Percentiles rank a stretch among this genome's conserved stretches.
phyloP scores from a whole-genome alignment of 176 grass and related monocot species.

The Carex parvula region DNA sequence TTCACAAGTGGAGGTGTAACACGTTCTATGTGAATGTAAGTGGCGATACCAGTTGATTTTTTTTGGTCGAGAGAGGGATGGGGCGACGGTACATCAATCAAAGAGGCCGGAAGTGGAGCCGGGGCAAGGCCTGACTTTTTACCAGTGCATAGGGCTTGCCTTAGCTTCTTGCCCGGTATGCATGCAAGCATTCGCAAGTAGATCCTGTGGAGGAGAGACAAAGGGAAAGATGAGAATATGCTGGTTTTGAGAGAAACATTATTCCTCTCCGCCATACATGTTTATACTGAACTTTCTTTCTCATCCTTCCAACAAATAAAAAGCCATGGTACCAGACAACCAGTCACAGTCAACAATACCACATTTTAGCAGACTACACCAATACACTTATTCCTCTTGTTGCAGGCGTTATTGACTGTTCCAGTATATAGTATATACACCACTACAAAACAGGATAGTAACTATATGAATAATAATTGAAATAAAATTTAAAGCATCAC shows the following conservation, averaged over 20 bases:
- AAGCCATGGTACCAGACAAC: not conserved
- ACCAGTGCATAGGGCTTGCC: slow-evolving; percentile 55
- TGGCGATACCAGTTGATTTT: slow-evolving; percentile 42
- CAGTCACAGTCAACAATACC: not conserved
- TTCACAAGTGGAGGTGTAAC: slow-evolving; percentile 65
- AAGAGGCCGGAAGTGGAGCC: slow-evolving; percentile 54
- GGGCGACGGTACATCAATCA: slow-evolving; percentile 57
- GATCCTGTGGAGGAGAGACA: slow-evolving; percentile 50
- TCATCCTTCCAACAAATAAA: slow-evolving; percentile 3
- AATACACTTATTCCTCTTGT: not conserved
- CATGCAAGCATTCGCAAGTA: slow-evolving; percentile 78
- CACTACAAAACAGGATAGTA: not conserved
- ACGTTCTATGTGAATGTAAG: slow-evolving; percentile 86
- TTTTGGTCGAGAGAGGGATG: slow-evolving; percentile 43
- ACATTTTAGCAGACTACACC: not conserved
- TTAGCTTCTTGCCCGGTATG: slow-evolving; percentile 89
- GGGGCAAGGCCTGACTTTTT: slow-evolving; percentile 48
- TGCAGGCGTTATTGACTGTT: not conserved
- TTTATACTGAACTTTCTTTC: not conserved
- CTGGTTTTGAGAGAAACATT: not conserved
- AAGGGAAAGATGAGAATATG: slow-evolving; percentile 23
- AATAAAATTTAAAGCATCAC: not conserved
- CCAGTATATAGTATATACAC: not conserved
- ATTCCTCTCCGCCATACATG: not conserved
- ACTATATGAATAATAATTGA: not conserved